Base-by-base conservation (phyloP, 1,284 basidiomycete species). In the Microbotryum lychnidis-dioicae region DNA sequence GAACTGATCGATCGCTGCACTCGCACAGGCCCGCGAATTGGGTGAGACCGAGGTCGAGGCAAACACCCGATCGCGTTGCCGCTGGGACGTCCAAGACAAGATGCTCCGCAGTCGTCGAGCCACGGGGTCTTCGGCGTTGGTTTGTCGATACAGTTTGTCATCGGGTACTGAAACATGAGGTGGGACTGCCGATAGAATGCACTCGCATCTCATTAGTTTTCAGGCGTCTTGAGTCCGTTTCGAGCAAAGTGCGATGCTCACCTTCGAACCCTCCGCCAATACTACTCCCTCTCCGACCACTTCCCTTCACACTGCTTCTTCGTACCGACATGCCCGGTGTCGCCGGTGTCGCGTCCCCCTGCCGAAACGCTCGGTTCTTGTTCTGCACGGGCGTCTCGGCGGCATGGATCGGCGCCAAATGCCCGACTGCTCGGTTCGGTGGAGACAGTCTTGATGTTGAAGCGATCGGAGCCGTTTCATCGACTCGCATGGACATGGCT, bases 381-480 rank as follows among this genome's bases (percentile, higher is more conserved):
- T 63, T 46, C 58, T 68, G 66, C 5, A 65, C 64, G 8, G 66
- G 66, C 45, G 66, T 68, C 33, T 68, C 66, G 53, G 61, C 33
- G 42, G 44, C 49, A 47, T 54, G 56, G 12, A 64, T 6, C 10
- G 59, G 31, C 2, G 54, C 54, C 7, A 57, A 6, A 42, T 42
- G 37, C 3, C 37, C 37, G 37, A 42, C 37, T 2, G 37, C 1
- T 10, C 37, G 37, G 18, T 16, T 42, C 9, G 60, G 51, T 10
- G 64, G 53, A 6, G 61, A 57, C 10, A 60, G 21, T 44, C 45
- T 50, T 6, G 53, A 50, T 6, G 12, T 16, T 10, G 48, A 52
- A 33, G 44, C 25, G 27, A 37, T 46, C 29, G 56, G 55, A 16
- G 55, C 48, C 5, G 23, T 37, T 12, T 57, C 47, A 21, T 47